These are phyloP conservation scores for Candida pini DNA, from an alignment of 805 yeast genomes.

Conservation along the genomic window DNA sequence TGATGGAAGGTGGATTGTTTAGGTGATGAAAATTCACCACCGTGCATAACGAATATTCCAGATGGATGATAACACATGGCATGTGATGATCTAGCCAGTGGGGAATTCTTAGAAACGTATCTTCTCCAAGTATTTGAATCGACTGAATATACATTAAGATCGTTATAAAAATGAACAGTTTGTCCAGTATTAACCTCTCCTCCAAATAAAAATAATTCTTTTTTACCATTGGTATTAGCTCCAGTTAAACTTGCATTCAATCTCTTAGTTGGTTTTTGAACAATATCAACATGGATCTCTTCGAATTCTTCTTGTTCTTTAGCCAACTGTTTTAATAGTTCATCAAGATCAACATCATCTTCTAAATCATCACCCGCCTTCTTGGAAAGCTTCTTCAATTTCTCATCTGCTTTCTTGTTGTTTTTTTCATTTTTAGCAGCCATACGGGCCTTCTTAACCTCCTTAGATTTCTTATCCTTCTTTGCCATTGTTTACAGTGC, in stretches of 20 bases:
- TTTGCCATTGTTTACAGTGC: slow-evolving; percentile 60
- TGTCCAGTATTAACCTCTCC: slow-evolving; percentile 63
- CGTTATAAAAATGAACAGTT: slow-evolving; percentile 73
- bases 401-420: slow-evolving; percentile 63
- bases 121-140: slow-evolving; percentile 80
- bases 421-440: slow-evolving; percentile 80
- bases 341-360: slow-evolving; percentile 83
- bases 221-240: slow-evolving; percentile 66
- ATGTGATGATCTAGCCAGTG: slow-evolving; percentile 90
- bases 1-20: slow-evolving; percentile 94
- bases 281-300: slow-evolving; percentile 56
- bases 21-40: slow-evolving; percentile 96
- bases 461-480: slow-evolving; percentile 76
- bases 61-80: slow-evolving; percentile 91
- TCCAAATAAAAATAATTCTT: slow-evolving; percentile 81
- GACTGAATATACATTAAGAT: slow-evolving; percentile 63
- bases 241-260: slow-evolving; percentile 72
- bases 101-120: slow-evolving; percentile 75
- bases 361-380: slow-evolving; percentile 72
- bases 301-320: slow-evolving; percentile 75
- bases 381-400: slow-evolving; percentile 68
- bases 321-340: slow-evolving; percentile 70
- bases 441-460: slow-evolving; percentile 82
- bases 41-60: slow-evolving; percentile 80
- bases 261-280: slow-evolving; percentile 60